Base-by-base conservation (phyloP, 2,329 filamentous ascomycete genomes). In the Aspergillus tubingensis region DNA sequence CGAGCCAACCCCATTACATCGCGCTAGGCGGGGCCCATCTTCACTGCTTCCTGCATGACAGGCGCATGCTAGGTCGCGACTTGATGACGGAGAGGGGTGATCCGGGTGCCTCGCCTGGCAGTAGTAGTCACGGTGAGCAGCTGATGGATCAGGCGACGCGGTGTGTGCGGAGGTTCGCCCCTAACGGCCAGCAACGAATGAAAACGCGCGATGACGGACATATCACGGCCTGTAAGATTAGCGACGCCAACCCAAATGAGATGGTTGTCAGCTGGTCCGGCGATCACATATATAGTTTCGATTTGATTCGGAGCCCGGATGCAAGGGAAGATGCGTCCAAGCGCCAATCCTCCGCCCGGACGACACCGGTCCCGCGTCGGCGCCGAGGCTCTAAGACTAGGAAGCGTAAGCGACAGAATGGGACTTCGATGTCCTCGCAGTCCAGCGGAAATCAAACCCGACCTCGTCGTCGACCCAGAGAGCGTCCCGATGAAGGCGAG, bases 161-260 rank as follows among this genome's bases (percentile, higher is more conserved):
- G 62, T 90, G 87, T 70, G 88, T 90, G 27, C 82, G 85, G 60
- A 84, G 87, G 62, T 89, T 90, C 70, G 87, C 86, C 11, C 87
- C 87, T 1, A 77, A 82, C 60, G 85, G 86, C n/a, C 81, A 85
- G 72, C 77, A 77, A 58, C 77, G 78, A 48, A 78, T 77, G 59
- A 72, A 65, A 27, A 58, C 67, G n/a, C 67, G 71, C 15, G 84
- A 87, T 57, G 83, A 83, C 62, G 85, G 86, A 4, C 86, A 89
- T 66, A 89, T 90, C 67, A 89, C 87, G 2, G 86, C 87, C 15
- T 88, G 86, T 74, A 90, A 89, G 74, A 90, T 90, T 68, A 88
- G 86, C 65, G 86, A 89, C 74, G 85, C 85, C 8, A 83, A 87
- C 61, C 88, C 87, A 0, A 87, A 89, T 63, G 87, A 90, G 67